Percentiles rank a stretch among this genome's conserved stretches.
phyloP scores from a whole-genome alignment of 2,329 filamentous ascomycete genomes.

The Exophiala spinifera region DNA sequence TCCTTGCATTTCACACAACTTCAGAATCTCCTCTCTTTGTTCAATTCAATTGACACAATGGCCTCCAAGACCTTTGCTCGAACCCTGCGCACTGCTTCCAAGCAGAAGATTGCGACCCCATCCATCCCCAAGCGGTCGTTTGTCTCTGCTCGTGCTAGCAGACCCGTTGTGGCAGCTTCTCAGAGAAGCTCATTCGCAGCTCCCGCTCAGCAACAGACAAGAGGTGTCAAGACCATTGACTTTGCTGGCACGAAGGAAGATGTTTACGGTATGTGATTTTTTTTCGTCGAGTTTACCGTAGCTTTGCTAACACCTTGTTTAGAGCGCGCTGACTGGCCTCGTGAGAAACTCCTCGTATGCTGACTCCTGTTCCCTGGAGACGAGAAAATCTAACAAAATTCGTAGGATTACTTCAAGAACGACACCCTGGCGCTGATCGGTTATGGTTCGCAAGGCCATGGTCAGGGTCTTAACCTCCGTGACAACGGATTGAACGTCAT shows the following conservation, averaged over 20 bases:
- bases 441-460: conserved; percentile 97
- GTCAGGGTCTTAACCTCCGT: conserved; percentile 98
- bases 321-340: conserved; percentile 98
- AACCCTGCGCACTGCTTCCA: conserved; percentile 57
- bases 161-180: conserved; percentile 47
- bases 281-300: background rate
- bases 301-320: conserved; percentile 21
- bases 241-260: conserved; percentile 94
- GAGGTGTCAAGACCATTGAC: conserved; percentile 98
- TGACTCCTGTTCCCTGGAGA: conserved; percentile 23
- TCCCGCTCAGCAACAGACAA: conserved; percentile 62
- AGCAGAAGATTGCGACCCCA: conserved; percentile 51
- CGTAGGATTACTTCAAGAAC: conserved; percentile 97
- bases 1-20: background rate
- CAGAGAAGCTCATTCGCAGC: conserved; percentile 45
- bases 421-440: conserved; percentile 98
- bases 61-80: conserved; percentile 50
- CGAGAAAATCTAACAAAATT: conserved; percentile 17
- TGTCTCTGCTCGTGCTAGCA: conserved; percentile 55
- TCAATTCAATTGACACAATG: conserved; percentile 36
- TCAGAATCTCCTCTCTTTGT: conserved; percentile 6
- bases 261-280: conserved; percentile 70
- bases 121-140: conserved; percentile 57
- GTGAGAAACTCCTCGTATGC: conserved; percentile 93
- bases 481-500: conserved; percentile 99